Conservation (phyloP, 257 asterid species). For the Scutellaria galericulata region DNA sequence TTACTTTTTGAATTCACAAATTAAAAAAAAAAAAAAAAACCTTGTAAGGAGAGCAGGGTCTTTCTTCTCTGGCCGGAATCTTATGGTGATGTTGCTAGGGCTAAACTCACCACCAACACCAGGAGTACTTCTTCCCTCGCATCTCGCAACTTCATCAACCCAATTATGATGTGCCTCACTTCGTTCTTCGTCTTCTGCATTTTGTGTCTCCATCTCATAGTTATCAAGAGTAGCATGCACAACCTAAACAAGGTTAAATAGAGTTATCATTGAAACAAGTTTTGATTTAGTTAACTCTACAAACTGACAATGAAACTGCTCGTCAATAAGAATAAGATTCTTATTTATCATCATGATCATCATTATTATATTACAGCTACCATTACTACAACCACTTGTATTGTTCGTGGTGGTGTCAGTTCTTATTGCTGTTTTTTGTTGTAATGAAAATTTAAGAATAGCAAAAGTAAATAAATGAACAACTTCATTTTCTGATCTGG, state of each 20-base stretch:
- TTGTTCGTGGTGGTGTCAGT: not conserved
- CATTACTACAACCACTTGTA: not conserved
- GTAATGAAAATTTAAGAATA: not conserved
- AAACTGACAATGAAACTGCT: not conserved
- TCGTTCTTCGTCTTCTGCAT: conserved; percentile 66
- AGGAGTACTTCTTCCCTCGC: conserved; percentile 77
- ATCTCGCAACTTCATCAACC: conserved; percentile 95
- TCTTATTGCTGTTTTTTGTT: not conserved
- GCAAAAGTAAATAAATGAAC: conserved; percentile 2
- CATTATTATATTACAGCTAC: not conserved
- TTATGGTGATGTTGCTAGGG: conserved; percentile 58
- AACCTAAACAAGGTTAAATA: conserved; percentile 53
- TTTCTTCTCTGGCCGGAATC: conserved; percentile 73
- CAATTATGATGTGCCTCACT: conserved; percentile 88
- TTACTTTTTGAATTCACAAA: not conserved
- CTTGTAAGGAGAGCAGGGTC: conserved; percentile 78
- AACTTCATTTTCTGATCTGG: conserved; percentile 12
- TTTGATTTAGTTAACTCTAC: conserved; percentile 12
- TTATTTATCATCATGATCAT: not conserved
- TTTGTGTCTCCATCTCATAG: conserved; percentile 63
- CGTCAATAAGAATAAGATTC: too few species aligned
- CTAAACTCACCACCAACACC: conserved; percentile 66
- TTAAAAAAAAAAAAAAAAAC: conserved; percentile 42
- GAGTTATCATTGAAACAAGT: conserved; percentile 24
- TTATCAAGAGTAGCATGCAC: conserved; percentile 79